Evolutionary conservation across 2,329 filamentous ascomycete species (phyloP).

Genomic region (Sphaerulina populicola): DNA sequence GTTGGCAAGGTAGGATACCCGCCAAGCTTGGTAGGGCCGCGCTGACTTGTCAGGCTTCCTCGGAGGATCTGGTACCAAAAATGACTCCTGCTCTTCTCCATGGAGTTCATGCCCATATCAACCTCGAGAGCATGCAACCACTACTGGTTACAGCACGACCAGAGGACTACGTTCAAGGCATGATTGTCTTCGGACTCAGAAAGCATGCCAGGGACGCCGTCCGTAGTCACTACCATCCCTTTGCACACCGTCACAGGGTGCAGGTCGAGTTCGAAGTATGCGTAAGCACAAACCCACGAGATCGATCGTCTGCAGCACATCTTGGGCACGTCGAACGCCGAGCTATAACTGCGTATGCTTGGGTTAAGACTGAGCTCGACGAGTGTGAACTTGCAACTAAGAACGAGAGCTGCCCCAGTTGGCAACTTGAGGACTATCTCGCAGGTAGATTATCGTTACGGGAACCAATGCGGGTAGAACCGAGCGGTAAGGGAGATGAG

Average conservation of each 20-base stretch:
- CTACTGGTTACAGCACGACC: slow-evolving; percentile 18
- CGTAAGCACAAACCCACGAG: neutral
- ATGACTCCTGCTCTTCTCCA: slow-evolving; percentile 28
- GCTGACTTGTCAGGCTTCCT: slow-evolving; percentile 8
- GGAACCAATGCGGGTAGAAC: slow-evolving; percentile 9
- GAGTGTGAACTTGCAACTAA: slow-evolving; percentile 11
- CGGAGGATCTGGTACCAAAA: slow-evolving; percentile 19
- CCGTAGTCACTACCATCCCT: slow-evolving; percentile 22
- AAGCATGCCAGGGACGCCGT: slow-evolving; percentile 18
- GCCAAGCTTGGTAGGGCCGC: neutral
- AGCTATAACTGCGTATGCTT: slow-evolving; percentile 19
- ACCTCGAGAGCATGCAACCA: slow-evolving; percentile 17
- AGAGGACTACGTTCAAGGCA: slow-evolving; percentile 23
- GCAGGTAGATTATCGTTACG: slow-evolving; percentile 15
- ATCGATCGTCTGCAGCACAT: neutral
- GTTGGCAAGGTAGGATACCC: slow-evolving; percentile 20
- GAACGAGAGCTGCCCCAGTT: slow-evolving; percentile 8
- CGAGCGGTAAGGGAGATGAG: slow-evolving; percentile 16
- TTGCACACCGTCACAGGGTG: slow-evolving; percentile 14
- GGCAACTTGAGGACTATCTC: slow-evolving; percentile 24
- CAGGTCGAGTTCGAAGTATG: slow-evolving; percentile 23
- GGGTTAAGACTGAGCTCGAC: slow-evolving; percentile 10
- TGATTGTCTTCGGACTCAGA: slow-evolving; percentile 26
- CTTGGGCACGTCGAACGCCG: slow-evolving; percentile 16
- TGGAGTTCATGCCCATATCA: slow-evolving; percentile 20